Evolutionary conservation across 2,329 filamentous ascomycete species (phyloP).

Genomic region (Penicillium polonicum): DNA sequence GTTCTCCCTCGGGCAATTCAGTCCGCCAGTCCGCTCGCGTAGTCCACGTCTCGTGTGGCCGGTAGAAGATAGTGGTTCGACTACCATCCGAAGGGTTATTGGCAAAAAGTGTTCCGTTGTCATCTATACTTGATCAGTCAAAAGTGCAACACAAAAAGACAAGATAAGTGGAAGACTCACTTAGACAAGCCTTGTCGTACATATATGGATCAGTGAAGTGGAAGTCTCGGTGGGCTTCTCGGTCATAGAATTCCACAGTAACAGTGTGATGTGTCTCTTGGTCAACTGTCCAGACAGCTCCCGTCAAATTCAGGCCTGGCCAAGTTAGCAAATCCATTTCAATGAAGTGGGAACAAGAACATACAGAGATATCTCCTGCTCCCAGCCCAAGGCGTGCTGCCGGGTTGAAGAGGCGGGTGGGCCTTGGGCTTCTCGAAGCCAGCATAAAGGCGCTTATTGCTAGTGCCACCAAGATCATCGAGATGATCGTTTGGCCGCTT

Average conservation of each 20-base stretch:
- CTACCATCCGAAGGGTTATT: constrained; percentile 67
- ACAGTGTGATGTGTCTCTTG: constrained; percentile 92
- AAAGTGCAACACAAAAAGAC: not conserved
- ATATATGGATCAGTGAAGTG: constrained; percentile 96
- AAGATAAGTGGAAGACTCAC: constrained; percentile 39
- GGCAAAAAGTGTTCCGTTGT: constrained; percentile 81
- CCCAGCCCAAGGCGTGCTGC: constrained; percentile 92
- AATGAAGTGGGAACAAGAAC: constrained; percentile 8
- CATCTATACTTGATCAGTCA: constrained; percentile 49
- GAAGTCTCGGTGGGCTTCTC: constrained; percentile 86
- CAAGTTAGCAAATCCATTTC: constrained; percentile 26
- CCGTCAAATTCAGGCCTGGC: constrained; percentile 74
- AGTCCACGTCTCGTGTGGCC: constrained; percentile 96
- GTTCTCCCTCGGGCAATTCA: constrained; percentile 80
- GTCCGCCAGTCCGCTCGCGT: constrained; percentile 87
- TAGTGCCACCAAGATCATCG: constrained; percentile 44
- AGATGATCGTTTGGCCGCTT: constrained; percentile 59
- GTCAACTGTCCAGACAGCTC: constrained; percentile 95
- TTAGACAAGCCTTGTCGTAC: constrained; percentile 94
- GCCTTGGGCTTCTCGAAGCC: constrained; percentile 61
- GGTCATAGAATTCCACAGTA: constrained; percentile 96
- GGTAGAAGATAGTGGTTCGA: constrained; percentile 86
- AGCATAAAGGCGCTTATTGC: constrained; percentile 53
- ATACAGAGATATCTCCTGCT: constrained; percentile 85
- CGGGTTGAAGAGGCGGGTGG: constrained; percentile 87